A percentile compares a stretch with the other conserved stretches of the same genome.
Conservation (phyloP, 23 red algal genomes). For the Gracilaria gracilis region DNA sequence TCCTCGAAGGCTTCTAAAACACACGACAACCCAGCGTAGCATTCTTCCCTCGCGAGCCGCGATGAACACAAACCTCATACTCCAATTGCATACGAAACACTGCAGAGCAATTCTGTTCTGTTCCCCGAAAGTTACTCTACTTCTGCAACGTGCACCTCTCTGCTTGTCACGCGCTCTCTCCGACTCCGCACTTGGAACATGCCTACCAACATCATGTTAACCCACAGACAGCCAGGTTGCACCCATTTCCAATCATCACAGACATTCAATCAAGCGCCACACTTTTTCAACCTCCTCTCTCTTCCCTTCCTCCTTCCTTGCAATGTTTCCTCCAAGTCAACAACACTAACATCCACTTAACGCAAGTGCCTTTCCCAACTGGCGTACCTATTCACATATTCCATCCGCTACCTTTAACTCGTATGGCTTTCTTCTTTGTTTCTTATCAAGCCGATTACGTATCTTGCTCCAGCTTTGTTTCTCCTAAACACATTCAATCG, state of each 20-base stretch:
- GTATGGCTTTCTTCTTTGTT: not conserved
- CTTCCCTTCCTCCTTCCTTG: not conserved
- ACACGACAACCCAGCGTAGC: not conserved
- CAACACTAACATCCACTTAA: not conserved
- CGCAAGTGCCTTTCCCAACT: not conserved
- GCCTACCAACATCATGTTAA: not conserved
- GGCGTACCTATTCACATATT: not conserved
- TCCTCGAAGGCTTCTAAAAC: not conserved
- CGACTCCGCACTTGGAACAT: not conserved
- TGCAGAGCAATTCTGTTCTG: not conserved
- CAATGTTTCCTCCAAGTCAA: not conserved
- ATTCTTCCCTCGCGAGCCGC: slow-evolving; percentile 6
- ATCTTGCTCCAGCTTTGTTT: not conserved
- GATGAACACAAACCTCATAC: not conserved
- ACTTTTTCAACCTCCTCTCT: not conserved
- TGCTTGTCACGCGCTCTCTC: not conserved
- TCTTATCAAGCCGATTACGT: not conserved
- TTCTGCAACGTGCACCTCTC: not conserved
- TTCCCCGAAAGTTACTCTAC: not conserved
- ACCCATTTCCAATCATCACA: not conserved
- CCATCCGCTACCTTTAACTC: not conserved
- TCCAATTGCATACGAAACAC: not conserved
- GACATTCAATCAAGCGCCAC: not conserved
- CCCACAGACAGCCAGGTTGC: not conserved
- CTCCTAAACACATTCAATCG: not conserved